These are phyloP conservation scores for Sporothrix sp. DNA, from an alignment of 2,329 filamentous ascomycete species.

Conservation along the genomic window DNA sequence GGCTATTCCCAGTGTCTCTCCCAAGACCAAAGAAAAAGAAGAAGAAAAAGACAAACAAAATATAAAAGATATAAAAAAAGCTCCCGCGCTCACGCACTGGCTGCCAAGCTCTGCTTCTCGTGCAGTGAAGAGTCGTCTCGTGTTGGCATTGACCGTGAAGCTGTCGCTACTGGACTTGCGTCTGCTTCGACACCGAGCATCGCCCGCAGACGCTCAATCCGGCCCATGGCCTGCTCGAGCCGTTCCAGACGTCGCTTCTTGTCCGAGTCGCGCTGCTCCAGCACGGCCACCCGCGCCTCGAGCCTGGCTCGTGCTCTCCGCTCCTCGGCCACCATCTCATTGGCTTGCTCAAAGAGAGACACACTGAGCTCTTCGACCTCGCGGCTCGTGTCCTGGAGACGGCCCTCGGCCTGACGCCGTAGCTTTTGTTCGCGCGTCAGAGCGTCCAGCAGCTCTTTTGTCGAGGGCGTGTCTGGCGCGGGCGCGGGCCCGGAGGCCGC, in stretches of 20 bases:
- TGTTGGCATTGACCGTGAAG: not conserved
- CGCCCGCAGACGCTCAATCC: constrained; percentile 60
- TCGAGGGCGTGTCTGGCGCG: constrained; percentile 17
- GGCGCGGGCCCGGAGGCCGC: not conserved
- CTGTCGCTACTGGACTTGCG: too few relatives aligned
- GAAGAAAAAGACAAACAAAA: not conserved
- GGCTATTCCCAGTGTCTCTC: not conserved
- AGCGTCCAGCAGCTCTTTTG: constrained; percentile 49
- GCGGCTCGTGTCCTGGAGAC: constrained; percentile 53
- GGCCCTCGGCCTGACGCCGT: constrained; percentile 58
- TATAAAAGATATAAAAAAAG: not conserved
- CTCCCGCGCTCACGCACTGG: not conserved
- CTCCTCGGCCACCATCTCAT: constrained; percentile 78
- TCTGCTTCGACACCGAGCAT: constrained; percentile 35
- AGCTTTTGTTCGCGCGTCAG: constrained; percentile 57
- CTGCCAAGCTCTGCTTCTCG: not conserved
- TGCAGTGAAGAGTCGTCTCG: not conserved
- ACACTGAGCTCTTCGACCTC: constrained; percentile 74
- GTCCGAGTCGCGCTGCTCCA: constrained; percentile 61
- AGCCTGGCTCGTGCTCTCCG: constrained; percentile 59
- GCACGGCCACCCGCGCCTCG: constrained; percentile 56
- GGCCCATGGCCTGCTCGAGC: constrained; percentile 58
- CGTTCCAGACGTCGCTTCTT: constrained; percentile 59
- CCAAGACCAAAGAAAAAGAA: not conserved
- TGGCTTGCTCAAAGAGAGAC: constrained; percentile 70